Base-by-base conservation (phyloP, 176 grass and related monocot genomes). In the Bromus sterilis region DNA sequence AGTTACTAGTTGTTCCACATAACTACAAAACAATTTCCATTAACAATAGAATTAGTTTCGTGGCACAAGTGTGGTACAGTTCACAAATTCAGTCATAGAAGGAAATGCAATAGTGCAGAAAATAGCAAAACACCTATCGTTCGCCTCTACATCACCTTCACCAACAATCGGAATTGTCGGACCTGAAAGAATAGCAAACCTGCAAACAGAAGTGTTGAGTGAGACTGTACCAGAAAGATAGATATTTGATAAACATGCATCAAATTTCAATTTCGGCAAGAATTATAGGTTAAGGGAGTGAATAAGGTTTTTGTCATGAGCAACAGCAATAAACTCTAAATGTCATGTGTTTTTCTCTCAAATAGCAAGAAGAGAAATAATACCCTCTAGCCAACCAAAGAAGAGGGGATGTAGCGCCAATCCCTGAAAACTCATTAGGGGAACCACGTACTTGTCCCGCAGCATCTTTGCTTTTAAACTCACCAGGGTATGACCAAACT, bases 401-500 rank as follows among this genome's bases (percentile, higher is more conserved):
- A 86, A 95, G 91, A 49, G 96, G 93, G 33, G 96, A 99, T 77
- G 89, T 86, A 75, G 91, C 80, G 80, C 87, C 90, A 69, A 99
- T 95, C 36, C 89, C 91, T 74, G 96, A 84, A 89, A 99, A 99
- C 80, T 95, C 90, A 78, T 99, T 99, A 65, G 96, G 96, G 46
- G 96, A 99, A 56, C 96, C 96, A 63, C 93, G 92, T 44, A 99
- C 96, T 94, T 99, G 96, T 62, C 96, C 93, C 40, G 96, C 96
- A 79, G 96, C 96, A 86, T 99, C 93, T 91, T 99, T 99, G 58
- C 93, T 99, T 93, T 96, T 99, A 85, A 99, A 99, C 65, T 99
- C 93, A 80, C 93, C 96, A 76, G 96, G 96, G 77, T 99, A 99
- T 66, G 96, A 95, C 96, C 96, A 99, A 76, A 95, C 84, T 67